Conservation (phyloP, 2,329 filamentous ascomycete species). For the Ophiocordyceps unilateralis region DNA sequence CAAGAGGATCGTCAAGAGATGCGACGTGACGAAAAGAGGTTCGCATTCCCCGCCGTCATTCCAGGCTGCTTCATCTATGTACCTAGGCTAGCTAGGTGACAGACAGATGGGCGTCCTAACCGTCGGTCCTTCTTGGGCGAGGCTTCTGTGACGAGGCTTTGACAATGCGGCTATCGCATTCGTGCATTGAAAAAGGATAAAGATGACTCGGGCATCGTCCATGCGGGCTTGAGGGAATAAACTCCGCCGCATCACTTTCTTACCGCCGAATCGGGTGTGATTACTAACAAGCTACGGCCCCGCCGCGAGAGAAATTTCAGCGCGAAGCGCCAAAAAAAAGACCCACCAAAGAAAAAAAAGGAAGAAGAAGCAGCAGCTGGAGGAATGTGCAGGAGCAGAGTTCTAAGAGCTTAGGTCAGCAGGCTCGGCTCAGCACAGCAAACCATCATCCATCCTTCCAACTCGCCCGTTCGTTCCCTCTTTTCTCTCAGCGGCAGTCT, state of each 20-base stretch:
- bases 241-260: not conserved
- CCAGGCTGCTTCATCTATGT: too few relatives aligned
- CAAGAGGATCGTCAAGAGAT: too few relatives aligned
- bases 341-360: too few relatives aligned
- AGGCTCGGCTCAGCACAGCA: not conserved
- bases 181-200: not conserved
- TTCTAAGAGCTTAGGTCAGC: not conserved
- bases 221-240: not conserved
- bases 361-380: not conserved
- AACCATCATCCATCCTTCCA: not conserved
- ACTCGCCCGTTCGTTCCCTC: not conserved
- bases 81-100: too few relatives aligned
- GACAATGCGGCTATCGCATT: not conserved
- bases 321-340: too few relatives aligned
- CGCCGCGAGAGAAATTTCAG: not conserved
- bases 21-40: too few relatives aligned
- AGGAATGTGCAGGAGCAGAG: not conserved
- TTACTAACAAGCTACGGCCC: not conserved
- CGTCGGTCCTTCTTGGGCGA: too few relatives aligned
- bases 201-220: not conserved
- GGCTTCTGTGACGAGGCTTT: too few relatives aligned
- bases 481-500: not conserved
- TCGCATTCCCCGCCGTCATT: too few relatives aligned
- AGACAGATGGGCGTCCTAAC: too few relatives aligned
- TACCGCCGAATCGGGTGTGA: not conserved